phyloP scores from a whole-genome alignment of 768 basidiomycete species.

The Hypholoma fasciculare region DNA sequence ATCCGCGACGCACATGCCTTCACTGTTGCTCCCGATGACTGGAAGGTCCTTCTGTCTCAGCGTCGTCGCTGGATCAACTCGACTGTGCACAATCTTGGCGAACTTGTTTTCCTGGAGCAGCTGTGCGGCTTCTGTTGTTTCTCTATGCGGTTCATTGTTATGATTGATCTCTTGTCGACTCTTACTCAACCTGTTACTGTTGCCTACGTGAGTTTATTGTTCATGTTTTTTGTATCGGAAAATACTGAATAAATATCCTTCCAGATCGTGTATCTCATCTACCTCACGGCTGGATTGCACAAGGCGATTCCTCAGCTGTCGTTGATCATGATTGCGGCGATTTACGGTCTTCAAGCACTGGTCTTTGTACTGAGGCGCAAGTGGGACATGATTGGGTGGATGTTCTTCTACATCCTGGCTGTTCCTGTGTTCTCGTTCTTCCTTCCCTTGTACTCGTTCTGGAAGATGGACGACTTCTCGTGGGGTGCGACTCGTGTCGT shows the following conservation, averaged over 20 bases:
- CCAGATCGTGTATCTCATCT: slow-evolving; percentile 87
- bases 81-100: slow-evolving; percentile 94
- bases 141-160: slow-evolving; percentile 98
- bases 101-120: slow-evolving; percentile 87
- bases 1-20: slow-evolving; percentile 91
- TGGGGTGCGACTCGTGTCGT: slow-evolving; percentile 95
- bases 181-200: slow-evolving; percentile 84
- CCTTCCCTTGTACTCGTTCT: slow-evolving; percentile 94
- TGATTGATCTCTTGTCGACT: slow-evolving; percentile 93
- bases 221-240: slow-evolving; percentile 5
- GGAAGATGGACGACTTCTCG: slow-evolving; percentile 97
- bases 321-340: slow-evolving; percentile 88
- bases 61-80: slow-evolving; percentile 99
- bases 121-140: slow-evolving; percentile 98
- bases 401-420: slow-evolving; percentile 93
- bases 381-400: slow-evolving; percentile 99
- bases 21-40: slow-evolving; percentile 95
- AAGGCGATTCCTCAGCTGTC: slow-evolving; percentile 78
- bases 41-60: slow-evolving; percentile 92
- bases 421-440: slow-evolving; percentile 93
- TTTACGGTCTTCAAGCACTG: slow-evolving; percentile 92
- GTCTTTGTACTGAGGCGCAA: slow-evolving; percentile 92
- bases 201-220: slow-evolving; percentile 68
- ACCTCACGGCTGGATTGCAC: slow-evolving; percentile 67
- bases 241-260: background rate